A percentile compares a stretch with the other conserved stretches of the same genome.
Conservation (phyloP, 345 rosid species). For the Salix suchowensis region DNA sequence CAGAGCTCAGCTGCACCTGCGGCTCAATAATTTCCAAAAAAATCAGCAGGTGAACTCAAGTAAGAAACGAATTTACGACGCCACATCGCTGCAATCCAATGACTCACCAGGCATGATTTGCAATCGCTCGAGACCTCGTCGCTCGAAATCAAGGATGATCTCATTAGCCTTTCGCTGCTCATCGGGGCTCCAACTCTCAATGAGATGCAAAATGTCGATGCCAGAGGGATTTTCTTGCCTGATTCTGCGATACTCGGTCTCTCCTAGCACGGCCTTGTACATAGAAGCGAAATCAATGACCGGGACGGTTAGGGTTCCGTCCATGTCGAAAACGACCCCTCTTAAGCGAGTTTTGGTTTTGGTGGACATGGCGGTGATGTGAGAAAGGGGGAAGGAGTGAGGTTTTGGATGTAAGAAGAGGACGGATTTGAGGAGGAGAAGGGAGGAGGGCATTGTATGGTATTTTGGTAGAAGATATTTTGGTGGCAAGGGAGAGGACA, state of each 20-base stretch:
- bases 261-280: constrained; percentile 83
- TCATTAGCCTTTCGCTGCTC: constrained; percentile 56
- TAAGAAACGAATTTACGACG: neutral
- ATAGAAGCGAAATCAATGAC: constrained; percentile 84
- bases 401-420: constrained; percentile 14
- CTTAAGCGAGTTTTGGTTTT: constrained; percentile 18
- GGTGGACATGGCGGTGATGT: constrained; percentile 16
- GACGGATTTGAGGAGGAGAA: constrained; percentile 21
- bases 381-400: neutral
- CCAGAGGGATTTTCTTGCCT: constrained; percentile 69
- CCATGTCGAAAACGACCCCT: constrained; percentile 34
- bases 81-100: neutral
- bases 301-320: constrained; percentile 89
- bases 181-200: constrained; percentile 66
- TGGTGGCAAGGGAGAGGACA: too few relatives aligned
- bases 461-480: too few relatives aligned
- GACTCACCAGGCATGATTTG: constrained; percentile 86
- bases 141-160: constrained; percentile 65
- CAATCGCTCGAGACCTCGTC: constrained; percentile 69
- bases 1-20: constrained; percentile 81
- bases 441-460: constrained; percentile 18
- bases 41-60: too few relatives aligned
- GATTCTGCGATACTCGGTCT: constrained; percentile 59
- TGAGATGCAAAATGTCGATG: constrained; percentile 73
- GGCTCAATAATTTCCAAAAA: constrained; percentile 1